Base-by-base conservation (phyloP, 192 early-diverging fungal genomes). In the Coemansia sp. region DNA sequence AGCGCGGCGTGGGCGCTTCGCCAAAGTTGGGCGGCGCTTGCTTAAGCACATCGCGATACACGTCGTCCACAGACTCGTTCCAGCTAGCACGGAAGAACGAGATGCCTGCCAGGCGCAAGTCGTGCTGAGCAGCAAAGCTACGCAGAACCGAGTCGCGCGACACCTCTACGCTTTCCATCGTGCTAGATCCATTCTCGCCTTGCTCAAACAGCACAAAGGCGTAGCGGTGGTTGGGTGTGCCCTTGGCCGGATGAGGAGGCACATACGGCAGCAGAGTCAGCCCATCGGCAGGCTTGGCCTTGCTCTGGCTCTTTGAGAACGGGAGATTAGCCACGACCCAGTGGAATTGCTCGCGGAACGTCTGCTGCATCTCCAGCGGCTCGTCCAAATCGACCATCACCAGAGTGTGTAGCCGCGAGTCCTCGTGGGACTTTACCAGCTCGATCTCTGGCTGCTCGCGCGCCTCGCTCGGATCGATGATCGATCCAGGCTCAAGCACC, bases 241-340 rank as follows among this genome's bases (percentile, higher is more conserved):
- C 92, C 58, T 87, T 87, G 32, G 89, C 88, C 19, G 92, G 92
- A 65, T 93, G 92, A 60, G 92, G 92, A 45, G 92, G 89, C 10
- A 89, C 59, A 65, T 92, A 93, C 1, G 83, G 67, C 35, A 92
- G 65, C 22, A 87, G 53, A 40, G 57, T 69, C 31, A 62, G 35
- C 60, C 68, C 69, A 20, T 86, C 75, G 14, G 79, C 75, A n/a
- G 61, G 76, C 2, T 76, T 75, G 0, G 84, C 83, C 32, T 56
- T 62, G 22, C 69, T 56, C 70, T 86, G 71, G 40, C 80, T 83
- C 56, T 86, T 86, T 32, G 85, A 88, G 46, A 91, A 70, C 4
- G 87, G 70, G 15, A 93, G 71, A 36, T 93, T 91, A 32, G 87
- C 57, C 71, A 86, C 79, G 49, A 90, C 70, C 92, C 92, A 93